Base-by-base conservation (phyloP, 2,329 filamentous ascomycete genomes). In the Aspergillus sp. region DNA sequence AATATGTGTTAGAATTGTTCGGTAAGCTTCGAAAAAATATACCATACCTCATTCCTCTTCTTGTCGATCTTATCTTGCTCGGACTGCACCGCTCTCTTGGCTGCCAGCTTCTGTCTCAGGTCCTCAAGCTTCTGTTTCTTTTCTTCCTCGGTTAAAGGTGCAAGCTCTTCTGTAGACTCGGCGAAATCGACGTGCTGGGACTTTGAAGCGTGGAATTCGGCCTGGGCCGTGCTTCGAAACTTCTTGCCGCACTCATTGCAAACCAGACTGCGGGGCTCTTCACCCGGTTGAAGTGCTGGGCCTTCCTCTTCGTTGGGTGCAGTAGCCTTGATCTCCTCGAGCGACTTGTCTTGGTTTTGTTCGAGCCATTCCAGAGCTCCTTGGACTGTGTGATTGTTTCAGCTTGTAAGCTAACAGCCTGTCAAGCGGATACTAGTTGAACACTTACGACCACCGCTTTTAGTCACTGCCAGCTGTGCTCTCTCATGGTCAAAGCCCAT, bases 201-300 rank as follows among this genome's bases (percentile, higher is more conserved):
- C 72, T 95, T 95, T 59, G 82, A 82, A 29, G 90, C 93, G 64
- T 98, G 93, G 64, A 89, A 95, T 58, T 91, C 85, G 7, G 90
- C 93, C 53, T 91, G 81, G 27, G 83, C 82, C 52, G 85, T 81
- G 59, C 82, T 88, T 54, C 88, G 79, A 69, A 98, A 94, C 63
- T 83, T 86, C 77, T 95, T 96, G 61, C 86, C 86, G 62, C 93
- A 98, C 44, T 96, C 91, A 52, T 95, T 93, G 77, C 93, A 98
- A 40, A 94, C 78, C 43, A 97, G 81, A 39, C 89, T 95, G 59
- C 82, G 80, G 44, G 90, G 87, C 44, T 80, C 74, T 58, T 85
- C 81, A 46, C 85, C 88, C 2, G 80, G 79, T 56, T 86, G 76
- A 3, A 90, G 73, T n/a, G 81, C 77, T 5, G 82, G 78, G 8